phyloP scores from a whole-genome alignment of 192 early-diverging fungal genomes.

The Gryganskiella cystojenkinii region DNA sequence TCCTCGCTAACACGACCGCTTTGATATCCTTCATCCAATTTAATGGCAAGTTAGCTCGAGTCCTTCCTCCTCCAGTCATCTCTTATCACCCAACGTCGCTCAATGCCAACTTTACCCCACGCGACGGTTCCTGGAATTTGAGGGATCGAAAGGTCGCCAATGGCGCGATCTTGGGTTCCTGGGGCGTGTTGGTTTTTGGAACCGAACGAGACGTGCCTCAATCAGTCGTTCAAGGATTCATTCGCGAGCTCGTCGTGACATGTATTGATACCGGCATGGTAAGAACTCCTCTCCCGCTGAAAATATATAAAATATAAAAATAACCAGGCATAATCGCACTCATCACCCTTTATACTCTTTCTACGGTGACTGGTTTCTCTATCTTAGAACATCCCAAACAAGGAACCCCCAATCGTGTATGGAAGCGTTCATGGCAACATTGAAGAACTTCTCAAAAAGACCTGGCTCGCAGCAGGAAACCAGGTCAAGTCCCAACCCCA shows the following conservation, averaged over 20 bases:
- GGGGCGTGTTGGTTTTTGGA: constrained; percentile 85
- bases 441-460: constrained; percentile 72
- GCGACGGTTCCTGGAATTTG: constrained; percentile 90
- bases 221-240: constrained; percentile 71
- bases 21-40: constrained; percentile 12
- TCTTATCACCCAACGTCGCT: constrained; percentile 66
- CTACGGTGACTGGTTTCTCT: too few relatives aligned
- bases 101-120: constrained; percentile 60
- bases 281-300: too few relatives aligned
- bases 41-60: constrained; percentile 65
- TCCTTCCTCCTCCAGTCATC: constrained; percentile 84
- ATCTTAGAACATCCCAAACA: constrained; percentile 57
- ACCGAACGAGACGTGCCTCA: constrained; percentile 61
- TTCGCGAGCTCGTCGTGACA: constrained; percentile 77
- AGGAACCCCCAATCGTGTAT: constrained; percentile 56
- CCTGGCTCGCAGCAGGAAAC: constrained; percentile 75
- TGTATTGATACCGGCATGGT: constrained; percentile 81
- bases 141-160: constrained; percentile 80
- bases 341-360: too few relatives aligned
- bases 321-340: too few relatives aligned
- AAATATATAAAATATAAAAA: too few relatives aligned
- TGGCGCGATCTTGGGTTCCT: constrained; percentile 80
- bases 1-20: constrained; percentile 1
- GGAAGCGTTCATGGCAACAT: constrained; percentile 72
- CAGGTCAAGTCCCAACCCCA: constrained; percentile 75